Evolutionary conservation across 2,329 filamentous ascomycete species (phyloP), one percentile per base, ranked within the genome.

Genomic region (Talaromyces sp.): DNA sequence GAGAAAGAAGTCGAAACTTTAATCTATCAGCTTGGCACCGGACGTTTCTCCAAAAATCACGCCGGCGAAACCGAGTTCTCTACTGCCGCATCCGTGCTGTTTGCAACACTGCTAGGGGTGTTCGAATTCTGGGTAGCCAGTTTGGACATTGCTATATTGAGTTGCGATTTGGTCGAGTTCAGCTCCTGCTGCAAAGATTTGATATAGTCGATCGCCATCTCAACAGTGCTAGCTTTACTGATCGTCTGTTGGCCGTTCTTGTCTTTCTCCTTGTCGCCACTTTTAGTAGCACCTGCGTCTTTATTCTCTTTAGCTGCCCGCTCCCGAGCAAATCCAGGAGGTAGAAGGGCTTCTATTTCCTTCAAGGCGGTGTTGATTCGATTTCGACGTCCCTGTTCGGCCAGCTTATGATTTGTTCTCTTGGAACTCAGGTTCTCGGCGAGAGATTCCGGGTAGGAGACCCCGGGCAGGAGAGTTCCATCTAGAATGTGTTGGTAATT

Each of bases 401-500:
- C 94, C 65, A 99, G 91, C 76, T 99, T 99, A 79, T 99, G 94
- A 50, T 92, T 96, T 1, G 94, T 97, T 57, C 93, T 88, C 79
- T 99, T 99, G 3, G 92, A 96, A 0, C 92, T 97, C 27, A 99
- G 79, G 65, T 96, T 96, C 24, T 92, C 95, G 7, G 92, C 96
- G 48, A 99, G 81, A 56, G 92, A 90, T 66, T 90, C 91, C 0
- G 93, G 92, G 67, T 97, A 97, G 1, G 89, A 89, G 12, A 97
- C 89, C 12, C 93, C 93, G 0, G 92, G 92, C 0, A 97, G 86
- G 59, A 88, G 88, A 56, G 92, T 97, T 54, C 94, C 94, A 72
- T 97, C 94, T 11, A 99, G 78, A 41, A 99, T 94, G 68, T 97
- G 96, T 70, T 97, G 93, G 69, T 99, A 99, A 70, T 99, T 99